Conservation (phyloP, 2,329 filamentous ascomycete species). For the Trichoderma pleuroti region DNA sequence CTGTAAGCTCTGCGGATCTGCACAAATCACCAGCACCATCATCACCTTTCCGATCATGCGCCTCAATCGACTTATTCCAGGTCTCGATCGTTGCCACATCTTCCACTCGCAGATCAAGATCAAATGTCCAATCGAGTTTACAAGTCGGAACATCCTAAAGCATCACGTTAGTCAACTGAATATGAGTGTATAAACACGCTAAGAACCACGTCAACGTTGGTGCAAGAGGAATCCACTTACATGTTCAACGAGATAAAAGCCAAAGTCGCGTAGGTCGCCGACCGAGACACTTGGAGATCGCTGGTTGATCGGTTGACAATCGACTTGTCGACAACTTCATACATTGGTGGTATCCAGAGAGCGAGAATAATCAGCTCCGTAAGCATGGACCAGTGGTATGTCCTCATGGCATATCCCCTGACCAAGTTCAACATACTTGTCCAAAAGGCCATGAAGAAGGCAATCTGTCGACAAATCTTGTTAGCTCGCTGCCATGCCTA, state of each 20-base stretch:
- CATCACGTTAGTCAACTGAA: background rate
- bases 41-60: constrained; percentile 29
- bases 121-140: constrained; percentile 39
- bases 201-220: background rate
- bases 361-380: constrained; percentile 32
- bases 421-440: constrained; percentile 34
- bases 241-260: constrained; percentile 38
- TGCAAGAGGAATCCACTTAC: constrained; percentile 28
- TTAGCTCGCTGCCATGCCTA: background rate
- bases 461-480: constrained; percentile 27
- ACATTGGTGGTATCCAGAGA: constrained; percentile 28
- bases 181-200: background rate
- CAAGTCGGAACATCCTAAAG: constrained; percentile 35
- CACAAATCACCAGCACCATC: constrained; percentile 39
- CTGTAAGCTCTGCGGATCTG: constrained; percentile 40
- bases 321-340: constrained; percentile 23
- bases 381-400: constrained; percentile 38
- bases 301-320: background rate
- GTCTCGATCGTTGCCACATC: constrained; percentile 36
- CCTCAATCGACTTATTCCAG: constrained; percentile 26
- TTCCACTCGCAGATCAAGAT: constrained; percentile 38
- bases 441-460: constrained; percentile 37
- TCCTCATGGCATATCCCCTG: constrained; percentile 35
- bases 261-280: constrained; percentile 23
- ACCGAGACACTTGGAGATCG: background rate